Evolutionary conservation across 768 basidiomycete genomes (phyloP).

Genomic region (Royoungia palumana): DNA sequence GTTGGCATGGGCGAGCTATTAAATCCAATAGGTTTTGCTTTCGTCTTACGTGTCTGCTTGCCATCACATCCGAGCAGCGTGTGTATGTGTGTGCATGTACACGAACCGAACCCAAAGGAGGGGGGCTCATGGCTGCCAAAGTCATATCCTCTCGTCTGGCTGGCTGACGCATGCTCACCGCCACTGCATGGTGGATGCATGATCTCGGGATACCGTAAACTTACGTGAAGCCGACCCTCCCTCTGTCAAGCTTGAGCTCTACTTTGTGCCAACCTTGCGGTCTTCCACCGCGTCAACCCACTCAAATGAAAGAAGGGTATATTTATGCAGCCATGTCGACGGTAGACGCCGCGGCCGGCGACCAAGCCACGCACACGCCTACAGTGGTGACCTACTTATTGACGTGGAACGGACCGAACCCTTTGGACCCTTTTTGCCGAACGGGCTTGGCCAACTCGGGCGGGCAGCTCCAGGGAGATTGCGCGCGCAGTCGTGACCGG

Average conservation of each 20-base stretch:
- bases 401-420: slow-evolving; percentile 1
- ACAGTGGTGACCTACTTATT: neutral
- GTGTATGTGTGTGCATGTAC: no score
- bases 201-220: slow-evolving; percentile 29
- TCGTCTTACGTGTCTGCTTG: slow-evolving; percentile 17
- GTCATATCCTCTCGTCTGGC: slow-evolving; percentile 4
- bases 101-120: neutral
- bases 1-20: slow-evolving; percentile 15
- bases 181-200: slow-evolving; percentile 30
- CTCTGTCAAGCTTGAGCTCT: neutral
- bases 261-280: slow-evolving; percentile 3
- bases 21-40: slow-evolving; percentile 7
- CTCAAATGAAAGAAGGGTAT: neutral
- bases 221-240: slow-evolving; percentile 20
- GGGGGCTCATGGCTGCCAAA: no score
- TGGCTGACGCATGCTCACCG: slow-evolving; percentile 22
- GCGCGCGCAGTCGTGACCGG: no score
- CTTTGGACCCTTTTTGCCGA: no score
- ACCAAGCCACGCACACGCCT: neutral
- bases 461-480: no score
- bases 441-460: no score
- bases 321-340: no score
- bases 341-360: slow-evolving; percentile 8
- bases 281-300: no score
- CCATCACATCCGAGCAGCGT: neutral